These are phyloP conservation scores for Saturnispora ahearnii DNA, from an alignment of 805 yeast species.

Conservation along the genomic window DNA sequence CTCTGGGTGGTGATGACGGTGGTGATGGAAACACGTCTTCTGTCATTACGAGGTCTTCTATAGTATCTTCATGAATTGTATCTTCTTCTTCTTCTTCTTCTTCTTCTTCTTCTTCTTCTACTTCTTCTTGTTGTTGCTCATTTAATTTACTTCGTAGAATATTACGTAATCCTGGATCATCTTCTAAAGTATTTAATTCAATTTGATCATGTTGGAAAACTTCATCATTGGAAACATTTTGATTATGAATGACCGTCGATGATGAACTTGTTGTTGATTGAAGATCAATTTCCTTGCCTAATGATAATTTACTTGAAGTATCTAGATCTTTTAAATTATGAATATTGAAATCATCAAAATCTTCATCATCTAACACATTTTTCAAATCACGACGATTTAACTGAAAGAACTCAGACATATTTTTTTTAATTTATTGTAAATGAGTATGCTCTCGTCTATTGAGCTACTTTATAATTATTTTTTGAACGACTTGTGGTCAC, in stretches of 20 bases:
- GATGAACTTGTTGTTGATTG: slow-evolving; percentile 22
- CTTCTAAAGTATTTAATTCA: slow-evolving; percentile 19
- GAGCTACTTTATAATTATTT: too few relatives aligned
- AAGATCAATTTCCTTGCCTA: slow-evolving; percentile 8
- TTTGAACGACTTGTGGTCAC: neutral
- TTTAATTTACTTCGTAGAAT: neutral
- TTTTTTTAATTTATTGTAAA: too few relatives aligned
- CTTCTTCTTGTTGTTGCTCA: neutral
- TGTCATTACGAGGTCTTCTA: slow-evolving; percentile 10
- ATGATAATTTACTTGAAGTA: slow-evolving; percentile 10
- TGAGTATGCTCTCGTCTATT: too few relatives aligned
- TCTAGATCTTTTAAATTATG: slow-evolving; percentile 10
- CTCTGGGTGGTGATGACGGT: slow-evolving; percentile 73
- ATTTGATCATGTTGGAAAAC: neutral
- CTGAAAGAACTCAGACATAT: neutral
- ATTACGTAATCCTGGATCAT: slow-evolving; percentile 13
- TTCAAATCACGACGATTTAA: slow-evolving; percentile 3
- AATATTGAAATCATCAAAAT: slow-evolving; percentile 15
- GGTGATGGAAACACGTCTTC: slow-evolving; percentile 47
- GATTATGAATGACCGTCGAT: slow-evolving; percentile 22
- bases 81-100: slow-evolving; percentile 7
- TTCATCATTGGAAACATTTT: slow-evolving; percentile 5
- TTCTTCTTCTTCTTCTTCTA: neutral
- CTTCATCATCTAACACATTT: slow-evolving; percentile 13
- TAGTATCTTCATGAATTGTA: slow-evolving; percentile 3